These are phyloP conservation scores for Otatea glauca DNA, from an alignment of 176 grass and related monocot genomes.

Conservation along the genomic window DNA sequence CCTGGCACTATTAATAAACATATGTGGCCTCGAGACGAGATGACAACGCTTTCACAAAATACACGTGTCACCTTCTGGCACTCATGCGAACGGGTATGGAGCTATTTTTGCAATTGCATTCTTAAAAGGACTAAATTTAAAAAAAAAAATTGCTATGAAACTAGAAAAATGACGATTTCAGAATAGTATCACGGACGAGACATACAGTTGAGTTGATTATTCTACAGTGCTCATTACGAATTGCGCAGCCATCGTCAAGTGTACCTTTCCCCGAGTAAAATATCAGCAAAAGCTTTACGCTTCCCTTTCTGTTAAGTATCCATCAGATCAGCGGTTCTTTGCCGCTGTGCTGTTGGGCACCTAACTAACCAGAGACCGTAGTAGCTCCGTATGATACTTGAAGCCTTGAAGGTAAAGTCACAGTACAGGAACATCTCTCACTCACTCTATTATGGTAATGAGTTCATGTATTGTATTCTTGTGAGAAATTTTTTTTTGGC, in stretches of 20 bases:
- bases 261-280: constrained; percentile 46
- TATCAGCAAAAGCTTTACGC: constrained; percentile 52
- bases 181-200: constrained; percentile 19
- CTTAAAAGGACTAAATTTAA: too few species aligned
- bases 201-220: constrained; percentile 53
- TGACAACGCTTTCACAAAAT: too few species aligned
- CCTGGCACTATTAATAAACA: too few species aligned
- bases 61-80: too few species aligned
- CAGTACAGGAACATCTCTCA: constrained; percentile 40
- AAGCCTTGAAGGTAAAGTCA: constrained; percentile 54
- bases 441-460: constrained; percentile 6
- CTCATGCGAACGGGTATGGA: too few species aligned
- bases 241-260: constrained; percentile 40
- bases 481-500: not conserved
- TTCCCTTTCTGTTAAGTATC: constrained; percentile 31
- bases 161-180: too few species aligned
- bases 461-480: not conserved
- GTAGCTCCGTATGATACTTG: constrained; percentile 48
- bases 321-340: not conserved
- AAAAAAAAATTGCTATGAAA: too few species aligned
- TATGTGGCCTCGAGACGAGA: too few species aligned
- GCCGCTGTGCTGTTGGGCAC: constrained; percentile 41
- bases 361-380: constrained; percentile 44
- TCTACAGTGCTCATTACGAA: constrained; percentile 32
- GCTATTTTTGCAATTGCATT: too few species aligned